Base-by-base conservation (phyloP, 2,329 filamentous ascomycete species). In the Talaromyces rugulosus region DNA sequence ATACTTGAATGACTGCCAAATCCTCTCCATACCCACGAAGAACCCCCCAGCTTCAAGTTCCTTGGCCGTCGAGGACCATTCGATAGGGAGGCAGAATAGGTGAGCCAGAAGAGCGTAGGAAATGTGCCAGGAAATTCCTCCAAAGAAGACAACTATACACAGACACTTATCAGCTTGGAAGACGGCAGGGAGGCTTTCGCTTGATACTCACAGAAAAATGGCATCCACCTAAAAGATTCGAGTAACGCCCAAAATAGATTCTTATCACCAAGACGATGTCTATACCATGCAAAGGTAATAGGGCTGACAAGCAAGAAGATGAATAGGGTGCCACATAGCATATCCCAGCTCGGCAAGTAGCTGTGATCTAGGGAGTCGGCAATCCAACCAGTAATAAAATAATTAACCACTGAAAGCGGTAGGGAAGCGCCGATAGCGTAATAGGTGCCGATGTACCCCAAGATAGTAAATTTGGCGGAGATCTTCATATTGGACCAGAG, bases 41-140 rank as follows among this genome's bases (percentile, higher is more conserved):
- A 96, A 96, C 74, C 91, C 90, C 34, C 89, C 88, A 70, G 89
- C 87, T 69, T 92, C 65, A 6, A 60, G 58, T 54, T 96, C 92
- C 78, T 96, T 96, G 51, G 87, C 85, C 0, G 92, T 96, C 1
- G 91, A 87, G 56, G 91, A 91, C 91, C 91, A 95, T 4, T 85
- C 86, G 87, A 95, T 94, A 76, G 95, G 84, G 71, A 94, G 86
- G 77, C 90, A 87, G 73, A 95, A 90, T 85, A 95, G 91, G 79
- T 96, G 92, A 4, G 87, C 84, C 52, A 95, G 77, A 34, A 96
- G 81, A 1, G 91, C 91, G 74, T 93, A 89, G 30, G 87, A 90
- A 56, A 96, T 85, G 77, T 96, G 91, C 42, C 96, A 83, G 42
- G 62, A 63, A 2, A 63, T 27, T 5, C 91, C 91, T 58, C 92